Evolutionary conservation across 352 stramenopile species (phyloP).

Genomic region (Pythium brachiatum): DNA sequence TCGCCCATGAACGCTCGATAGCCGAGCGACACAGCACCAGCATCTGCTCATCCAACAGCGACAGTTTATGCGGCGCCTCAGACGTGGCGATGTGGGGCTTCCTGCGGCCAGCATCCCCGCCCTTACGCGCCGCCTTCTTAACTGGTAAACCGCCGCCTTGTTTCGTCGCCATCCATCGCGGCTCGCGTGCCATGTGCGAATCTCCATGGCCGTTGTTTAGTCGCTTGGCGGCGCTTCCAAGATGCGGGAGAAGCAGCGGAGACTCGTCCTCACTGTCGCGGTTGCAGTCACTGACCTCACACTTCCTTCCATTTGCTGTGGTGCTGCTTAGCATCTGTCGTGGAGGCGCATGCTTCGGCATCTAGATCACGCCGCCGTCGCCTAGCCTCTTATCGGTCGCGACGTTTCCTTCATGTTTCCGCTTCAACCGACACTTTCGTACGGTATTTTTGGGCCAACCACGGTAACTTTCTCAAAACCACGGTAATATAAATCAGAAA

Average conservation of each 20-base stretch:
- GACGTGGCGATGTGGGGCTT: not conserved
- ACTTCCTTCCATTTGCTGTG: slow-evolving; percentile 2
- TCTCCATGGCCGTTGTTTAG: too few species aligned
- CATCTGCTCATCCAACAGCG: slow-evolving; percentile 54
- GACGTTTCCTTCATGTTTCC: not conserved
- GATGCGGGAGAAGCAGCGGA: slow-evolving; percentile 3
- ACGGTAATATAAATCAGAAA: not conserved
- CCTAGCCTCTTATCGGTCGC: not conserved
- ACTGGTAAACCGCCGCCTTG: too few species aligned
- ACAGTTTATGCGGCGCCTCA: slow-evolving; percentile 5
- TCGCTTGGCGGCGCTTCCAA: slow-evolving; percentile 1
- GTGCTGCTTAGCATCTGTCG: not conserved
- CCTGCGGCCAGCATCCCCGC: not conserved
- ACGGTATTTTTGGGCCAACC: not conserved
- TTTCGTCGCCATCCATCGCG: not conserved
- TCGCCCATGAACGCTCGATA: slow-evolving; percentile 33
- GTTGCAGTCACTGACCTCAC: slow-evolving; percentile 2
- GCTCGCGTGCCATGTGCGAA: not conserved
- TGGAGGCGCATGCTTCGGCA: slow-evolving; percentile 3
- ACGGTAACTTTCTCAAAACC: slow-evolving; percentile 1
- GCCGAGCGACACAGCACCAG: slow-evolving; percentile 64
- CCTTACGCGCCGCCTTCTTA: not conserved
- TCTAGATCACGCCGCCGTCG: not conserved
- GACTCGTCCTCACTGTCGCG: slow-evolving; percentile 7
- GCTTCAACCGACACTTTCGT: not conserved